Base-by-base conservation (phyloP, 192 early-diverging fungal species). In the Chytriomyces hyalinus region DNA sequence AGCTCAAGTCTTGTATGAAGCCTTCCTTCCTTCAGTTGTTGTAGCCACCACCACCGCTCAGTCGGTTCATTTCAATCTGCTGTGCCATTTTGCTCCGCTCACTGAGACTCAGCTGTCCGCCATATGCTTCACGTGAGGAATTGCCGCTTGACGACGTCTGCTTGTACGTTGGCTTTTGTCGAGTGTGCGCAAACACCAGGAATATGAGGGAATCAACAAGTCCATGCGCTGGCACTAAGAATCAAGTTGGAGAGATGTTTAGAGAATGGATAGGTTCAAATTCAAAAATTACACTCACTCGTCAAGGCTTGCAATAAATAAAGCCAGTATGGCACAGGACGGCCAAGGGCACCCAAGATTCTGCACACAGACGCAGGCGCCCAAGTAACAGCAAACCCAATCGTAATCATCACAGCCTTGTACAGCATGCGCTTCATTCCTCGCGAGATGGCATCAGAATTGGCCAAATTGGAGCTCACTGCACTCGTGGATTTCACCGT, bases 181-280 rank as follows among this genome's bases (percentile, higher is more conserved):
- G 7, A 10, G 15, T 17, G 47, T 22, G 47, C 66, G 66, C 66
- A 46, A 67, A 67, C 3, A 48, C 26, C 43, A 67, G 26, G 47
- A 67, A 67, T 47, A 67, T 67, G 43, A 67, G 28, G 43, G 66
- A 43, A 67, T 67, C 66, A 47, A 24, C 28, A 13, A 67, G 66
- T 17, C 66, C 66, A 24, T 67, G 66, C 15, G 66, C 66, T 17
- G 66, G 46, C 66, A 67, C 53, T 57, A n/a, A n/a, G n/a, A n/a
- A n/a, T n/a, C n/a, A n/a, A n/a, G n/a, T n/a, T n/a, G n/a, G n/a
- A n/a, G n/a, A n/a, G n/a, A n/a, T n/a, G n/a, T n/a, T n/a, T n/a
- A 57, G 51, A 15, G 51, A 57, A 10, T 15, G 51, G 51, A n/a
- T 57, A 1, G n/a, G 1, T 57, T 15, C 10, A 57, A 57, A 10